Conservation (phyloP, 176 grass and related monocot genomes). For the Carex scoparia region DNA sequence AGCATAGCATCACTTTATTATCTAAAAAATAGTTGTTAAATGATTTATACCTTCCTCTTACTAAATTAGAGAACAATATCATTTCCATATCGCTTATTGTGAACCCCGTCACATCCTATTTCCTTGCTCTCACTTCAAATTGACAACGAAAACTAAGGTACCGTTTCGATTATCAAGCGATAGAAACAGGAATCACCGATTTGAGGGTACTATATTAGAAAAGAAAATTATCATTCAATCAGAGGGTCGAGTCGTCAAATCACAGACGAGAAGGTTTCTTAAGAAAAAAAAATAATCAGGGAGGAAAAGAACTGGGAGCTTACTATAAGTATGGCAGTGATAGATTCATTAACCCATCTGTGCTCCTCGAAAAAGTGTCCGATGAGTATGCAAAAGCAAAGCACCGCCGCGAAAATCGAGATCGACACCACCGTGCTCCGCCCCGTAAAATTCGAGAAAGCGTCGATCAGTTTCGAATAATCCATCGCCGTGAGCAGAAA, state of each 20-base stretch:
- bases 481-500: neutral
- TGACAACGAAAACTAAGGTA: neutral
- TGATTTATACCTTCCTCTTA: neutral
- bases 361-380: conserved; percentile 72
- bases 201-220: neutral
- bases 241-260: neutral
- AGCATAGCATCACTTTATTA: neutral
- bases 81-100: neutral
- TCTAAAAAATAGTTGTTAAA: neutral
- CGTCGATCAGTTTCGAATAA: neutral
- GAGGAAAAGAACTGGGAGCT: neutral
- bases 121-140: neutral
- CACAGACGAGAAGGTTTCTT: neutral
- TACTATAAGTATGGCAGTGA: conserved; percentile 69
- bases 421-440: conserved; percentile 52
- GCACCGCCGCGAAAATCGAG: conserved; percentile 63
- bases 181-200: neutral
- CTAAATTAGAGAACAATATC: neutral
- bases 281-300: neutral
- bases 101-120: neutral
- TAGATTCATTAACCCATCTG: conserved; percentile 75
- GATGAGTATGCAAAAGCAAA: conserved; percentile 64
- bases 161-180: neutral
- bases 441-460: conserved; percentile 8
- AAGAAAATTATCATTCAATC: too few relatives aligned